phyloP scores from a whole-genome alignment of 352 stramenopile genomes.

The Globisporangium irregulare region DNA sequence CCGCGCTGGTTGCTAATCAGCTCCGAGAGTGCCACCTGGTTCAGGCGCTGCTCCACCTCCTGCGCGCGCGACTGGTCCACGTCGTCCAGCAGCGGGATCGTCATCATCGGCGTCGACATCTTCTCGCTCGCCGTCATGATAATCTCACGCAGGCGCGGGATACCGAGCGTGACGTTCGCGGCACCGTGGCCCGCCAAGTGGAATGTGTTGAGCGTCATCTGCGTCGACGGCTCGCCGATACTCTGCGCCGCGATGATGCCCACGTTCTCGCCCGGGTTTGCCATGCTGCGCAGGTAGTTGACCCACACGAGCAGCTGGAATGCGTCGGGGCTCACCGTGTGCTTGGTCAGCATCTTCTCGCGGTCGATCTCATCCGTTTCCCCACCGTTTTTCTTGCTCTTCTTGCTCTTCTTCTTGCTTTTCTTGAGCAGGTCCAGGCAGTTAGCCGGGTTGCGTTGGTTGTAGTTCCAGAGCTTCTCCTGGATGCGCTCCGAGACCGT shows the following conservation, averaged over 20 bases:
- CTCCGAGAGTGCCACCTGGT: constrained; percentile 92
- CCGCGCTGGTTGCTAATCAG: constrained; percentile 92
- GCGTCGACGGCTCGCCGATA: constrained; percentile 99
- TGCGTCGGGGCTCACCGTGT: constrained; percentile 67
- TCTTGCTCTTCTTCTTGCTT: constrained; percentile 74
- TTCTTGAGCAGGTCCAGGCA: constrained; percentile 59
- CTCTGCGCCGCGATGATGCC: constrained; percentile 98
- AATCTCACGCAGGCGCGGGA: constrained; percentile 99
- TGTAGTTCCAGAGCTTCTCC: constrained; percentile 72
- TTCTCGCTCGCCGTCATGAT: constrained; percentile 99
- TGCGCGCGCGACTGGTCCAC: constrained; percentile 53
- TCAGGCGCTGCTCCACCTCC: constrained; percentile 87
- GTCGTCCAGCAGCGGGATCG: constrained; percentile 88
- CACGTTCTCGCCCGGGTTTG: constrained; percentile 97
- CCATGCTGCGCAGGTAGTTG: constrained; percentile 97
- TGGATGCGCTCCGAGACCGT: constrained; percentile 88
- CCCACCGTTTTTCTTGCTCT: constrained; percentile 65
- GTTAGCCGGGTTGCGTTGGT: constrained; percentile 68
- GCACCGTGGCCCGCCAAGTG: constrained; percentile 98
- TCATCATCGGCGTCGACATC: constrained; percentile 99
- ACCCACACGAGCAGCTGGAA: constrained; percentile 96
- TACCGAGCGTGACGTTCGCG: constrained; percentile 99
- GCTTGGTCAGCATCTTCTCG: constrained; percentile 76
- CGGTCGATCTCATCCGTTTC: constrained; percentile 48
- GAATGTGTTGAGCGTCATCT: constrained; percentile 99